A percentile compares a stretch with the other conserved stretches of the same genome.
Conservation (phyloP, 495 filamentous ascomycete species). For the Neurospora discreta region DNA sequence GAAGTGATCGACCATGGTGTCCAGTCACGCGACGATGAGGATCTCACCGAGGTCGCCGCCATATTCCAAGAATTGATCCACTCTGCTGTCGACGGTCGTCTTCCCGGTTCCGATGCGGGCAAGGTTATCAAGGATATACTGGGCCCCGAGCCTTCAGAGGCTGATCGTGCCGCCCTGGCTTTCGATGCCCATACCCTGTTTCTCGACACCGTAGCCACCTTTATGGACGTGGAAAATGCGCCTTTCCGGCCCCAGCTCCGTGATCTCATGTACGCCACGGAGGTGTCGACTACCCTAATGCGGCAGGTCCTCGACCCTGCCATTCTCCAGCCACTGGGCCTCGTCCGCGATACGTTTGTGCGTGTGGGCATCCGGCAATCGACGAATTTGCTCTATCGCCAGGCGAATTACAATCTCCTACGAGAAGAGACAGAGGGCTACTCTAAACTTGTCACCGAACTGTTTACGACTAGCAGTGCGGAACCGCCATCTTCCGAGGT, state of each 20-base stretch:
- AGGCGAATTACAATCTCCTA: constrained; percentile 91
- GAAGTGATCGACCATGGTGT: constrained; percentile 39
- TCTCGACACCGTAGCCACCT: constrained; percentile 67
- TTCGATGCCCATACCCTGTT: constrained; percentile 63
- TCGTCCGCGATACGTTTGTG: constrained; percentile 79
- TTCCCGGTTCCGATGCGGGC: constrained; percentile 60
- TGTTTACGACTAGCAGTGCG: constrained; percentile 48
- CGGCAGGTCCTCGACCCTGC: constrained; percentile 72
- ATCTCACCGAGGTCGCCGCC: constrained; percentile 51
- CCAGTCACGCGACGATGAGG: constrained; percentile 51
- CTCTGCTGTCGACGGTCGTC: constrained; percentile 54
- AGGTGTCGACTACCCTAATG: constrained; percentile 59
- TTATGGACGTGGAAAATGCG: constrained; percentile 54
- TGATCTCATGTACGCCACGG: constrained; percentile 55
- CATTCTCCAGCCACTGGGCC: constrained; percentile 58
- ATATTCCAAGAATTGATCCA: constrained; percentile 80
- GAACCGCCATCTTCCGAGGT: constrained; percentile 32
- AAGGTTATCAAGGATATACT: constrained; percentile 62
- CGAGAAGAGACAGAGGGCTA: constrained; percentile 96
- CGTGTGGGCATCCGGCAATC: constrained; percentile 75
- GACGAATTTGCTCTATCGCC: constrained; percentile 85
- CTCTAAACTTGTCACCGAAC: constrained; percentile 50
- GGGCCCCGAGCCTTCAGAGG: constrained; percentile 37
- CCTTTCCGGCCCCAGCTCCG: constrained; percentile 31
- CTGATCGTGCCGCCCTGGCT: constrained; percentile 26